Base-by-base conservation (phyloP, 129 eudicot species). In the Erigeron canadensis region DNA sequence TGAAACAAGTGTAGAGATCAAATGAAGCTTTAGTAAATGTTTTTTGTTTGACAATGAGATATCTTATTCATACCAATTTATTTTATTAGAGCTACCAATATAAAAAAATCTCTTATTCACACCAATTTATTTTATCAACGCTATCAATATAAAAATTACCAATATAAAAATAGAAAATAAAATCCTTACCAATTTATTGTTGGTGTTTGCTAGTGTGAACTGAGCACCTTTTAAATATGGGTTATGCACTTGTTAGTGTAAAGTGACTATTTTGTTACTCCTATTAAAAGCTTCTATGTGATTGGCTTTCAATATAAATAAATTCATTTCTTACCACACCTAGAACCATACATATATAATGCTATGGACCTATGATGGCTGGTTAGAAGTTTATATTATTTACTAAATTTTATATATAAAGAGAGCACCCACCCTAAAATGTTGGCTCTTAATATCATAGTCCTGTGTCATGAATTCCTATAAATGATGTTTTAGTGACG, bases 1-100 rank as follows among this genome's bases (percentile, higher is more conserved):
- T 41, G 69, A 46, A 69, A 65, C 11, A 11, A 37, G 67, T 42
- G 59, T 51, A 28, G 81, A 71, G 66, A 67, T 70, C 40, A 16
- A 8, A 66, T 63, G 63, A 77, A 67, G 61, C 38, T 16, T 55
- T n/a, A n/a, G n/a, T 19, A 53, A 34, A 38, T 59, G 51, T 70
- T 51, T 57, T 11, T 48, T 28, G 58, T 60, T 63, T 50, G 54
- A 42, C 53, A 38, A 23, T 60, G 18, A 4, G 22, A 5, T 23
- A 12, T 45, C 50, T 45, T 45, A 10, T 45, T 44, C 50, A 8
- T 45, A 8, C 50, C 50, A 8, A n/a, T n/a, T 45, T 45, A 45
- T 13, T 13, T 47, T 12, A 47, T 47, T 47, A 46, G 10, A n/a
- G n/a, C n/a, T n/a, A n/a, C n/a, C n/a, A n/a, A n/a, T n/a, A n/a